Evolutionary conservation across 768 basidiomycete genomes (phyloP), one percentile per base, ranked within the genome.

Genomic region (Rhizopogon sp.): DNA sequence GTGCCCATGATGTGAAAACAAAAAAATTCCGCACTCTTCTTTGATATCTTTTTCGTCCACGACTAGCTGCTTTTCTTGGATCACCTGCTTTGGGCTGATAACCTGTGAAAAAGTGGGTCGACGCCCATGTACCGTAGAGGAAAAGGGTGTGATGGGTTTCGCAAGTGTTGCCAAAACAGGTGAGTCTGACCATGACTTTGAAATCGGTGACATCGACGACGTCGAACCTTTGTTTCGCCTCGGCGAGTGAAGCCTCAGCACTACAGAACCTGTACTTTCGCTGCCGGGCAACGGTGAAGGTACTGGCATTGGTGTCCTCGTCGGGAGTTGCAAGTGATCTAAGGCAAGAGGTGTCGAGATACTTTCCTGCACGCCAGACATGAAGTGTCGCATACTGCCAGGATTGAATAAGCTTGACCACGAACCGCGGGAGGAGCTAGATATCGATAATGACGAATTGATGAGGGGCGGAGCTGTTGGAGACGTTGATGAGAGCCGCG

Each of bases 391-490:
- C 70, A 90, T 74, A 42, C 75, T 79, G 16, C 80, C 81, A 1
- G 87, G 72, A 56, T 83, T 85, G 65, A 90, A 88, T 10, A 92
- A 64, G 62, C 83, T 90, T 0, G 88, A 87, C 90, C 90, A 92
- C 0, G 90, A 90, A 8, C 83, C 88, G 43, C 83, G 77, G 2
- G 90, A 90, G 3, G 87, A 83, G 44, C 71, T 79, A 0, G 85
- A 84, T 0, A 82, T 73, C 43, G 77, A 71, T 40, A 80, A 61
- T 0, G 78, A 74, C 0, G 77, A 68, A 7, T 17, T 62, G 2
- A 77, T 65, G 3, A 72, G 66, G 9, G 67, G 72, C 17, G 69
- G 66, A 10, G 75, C 61, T 1, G 76, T 76, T 5, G 76, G 71
- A 1, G 82, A 78, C 0, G 70, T 63, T 0, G 72, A 70, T 3